Base-by-base conservation (phyloP, 192 early-diverging fungal species). In the Dispira parvispora region DNA sequence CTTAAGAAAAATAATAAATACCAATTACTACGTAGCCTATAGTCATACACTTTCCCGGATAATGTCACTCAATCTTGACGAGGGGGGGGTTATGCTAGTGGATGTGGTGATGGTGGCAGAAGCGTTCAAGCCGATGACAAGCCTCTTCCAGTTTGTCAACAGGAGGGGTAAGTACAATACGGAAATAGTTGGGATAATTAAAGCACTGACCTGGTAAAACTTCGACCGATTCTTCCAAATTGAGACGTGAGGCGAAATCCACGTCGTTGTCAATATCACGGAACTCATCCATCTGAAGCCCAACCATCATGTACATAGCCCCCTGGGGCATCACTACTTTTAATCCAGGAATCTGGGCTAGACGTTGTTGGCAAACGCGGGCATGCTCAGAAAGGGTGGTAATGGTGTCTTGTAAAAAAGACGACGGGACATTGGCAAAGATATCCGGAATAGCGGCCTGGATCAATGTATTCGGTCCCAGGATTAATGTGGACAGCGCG, bases 231-330 rank as follows among this genome's bases (percentile, higher is more conserved):
- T 94, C 86, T 67, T 94, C 91, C 54, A 80, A 78, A 47, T 84
- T 75, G 56, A 94, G 77, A 71, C 85, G 87, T 69, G 85, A 78
- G 38, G 82, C 85, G 67, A 91, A 94, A 42, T 89, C 84, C 27
- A 89, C 79, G 63, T 94, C 91, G 60, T 83, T 77, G 0, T 65
- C 54, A 55, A 94, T 84, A 62, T 80, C 87, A 57, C 78, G 76
- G 71, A 94, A 91, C 45, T 82, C 63, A 6, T 65, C 65, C 23
- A 84, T 46, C 56, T 89, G 68, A 56, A 91, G 80, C 26, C 83
- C 81, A 21, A 89, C 80, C 91, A 94, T 94, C 69, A 90, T 75
- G 70, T 90, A 94, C 91, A 94, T 94, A 53, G 89, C 89, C 46
- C 91, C 91, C 78, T 91, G 88, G 27, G 91, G 89, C 14, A 84